Evolutionary conservation across 2,329 filamentous ascomycete genomes (phyloP), one percentile per base, ranked within the genome.

Genomic region (Rachicladosporium sp.): DNA sequence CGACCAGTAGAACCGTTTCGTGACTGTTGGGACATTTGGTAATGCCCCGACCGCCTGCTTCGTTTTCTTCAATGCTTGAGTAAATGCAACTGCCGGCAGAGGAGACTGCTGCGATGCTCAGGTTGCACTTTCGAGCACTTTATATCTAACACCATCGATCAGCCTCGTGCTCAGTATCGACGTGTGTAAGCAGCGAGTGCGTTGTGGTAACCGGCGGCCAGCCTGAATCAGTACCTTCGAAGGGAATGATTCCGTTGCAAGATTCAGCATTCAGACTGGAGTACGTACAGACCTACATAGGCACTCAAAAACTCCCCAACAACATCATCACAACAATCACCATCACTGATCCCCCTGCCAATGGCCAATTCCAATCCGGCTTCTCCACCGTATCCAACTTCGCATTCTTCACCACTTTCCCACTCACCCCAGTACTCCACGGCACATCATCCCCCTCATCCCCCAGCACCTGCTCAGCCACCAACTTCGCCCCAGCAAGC

Each of bases 401-500:
- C 35, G 46, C 42, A 13, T 46, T 46, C 30, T 38, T 44, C 27
- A 31, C 30, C 29, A 36, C 35, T 11, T 31, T 27, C 10, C 39
- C 46, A 19, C 15, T 19, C 15, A 19, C 15, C 15, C 15, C 15
- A 19, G 15, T 19, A 19, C 15, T 19, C 67, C 67, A 70, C 9
- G 68, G 66, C 31, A 64, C 56, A 9, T 37, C 39, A 46, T 63
- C 55, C 13, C 49, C 49, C 43, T 53, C 43, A 53, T 65, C 57
- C 40, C 57, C 53, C 9, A 73, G 48, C 4, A 76, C 63, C 55
- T 76, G 68, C 49, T 70, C 69, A 6, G 61, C 64, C 1, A 73
- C 72, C 39, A 85, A 68, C 56, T 76, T 80, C 6, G 76, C 74
- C 0, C 81, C 80, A 0, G 80, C 80, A 7, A 85, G 61, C 19